phyloP scores from a whole-genome alignment of 2,329 filamentous ascomycete genomes.

The Trichoderma brevicompactum region DNA sequence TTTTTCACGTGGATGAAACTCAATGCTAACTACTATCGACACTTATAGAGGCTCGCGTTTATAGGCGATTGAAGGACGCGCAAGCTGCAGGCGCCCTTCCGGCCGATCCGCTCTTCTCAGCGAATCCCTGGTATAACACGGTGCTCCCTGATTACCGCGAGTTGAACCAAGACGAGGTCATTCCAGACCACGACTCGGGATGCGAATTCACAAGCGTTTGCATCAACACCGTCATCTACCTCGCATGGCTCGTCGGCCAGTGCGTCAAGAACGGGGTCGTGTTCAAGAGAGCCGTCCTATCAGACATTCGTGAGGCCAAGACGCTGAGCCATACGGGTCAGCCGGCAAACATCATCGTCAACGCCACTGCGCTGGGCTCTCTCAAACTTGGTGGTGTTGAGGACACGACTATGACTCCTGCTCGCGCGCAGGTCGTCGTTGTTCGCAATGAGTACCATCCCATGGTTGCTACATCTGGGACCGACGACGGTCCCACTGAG shows the following conservation, averaged over 20 bases:
- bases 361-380: constrained; percentile 81
- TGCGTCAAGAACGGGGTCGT: constrained; percentile 74
- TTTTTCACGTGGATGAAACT: not conserved
- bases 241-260: constrained; percentile 82
- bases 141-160: constrained; percentile 72
- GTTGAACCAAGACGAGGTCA: constrained; percentile 62
- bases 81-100: constrained; percentile 48
- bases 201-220: constrained; percentile 82
- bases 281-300: constrained; percentile 64
- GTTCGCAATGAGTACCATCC: constrained; percentile 76
- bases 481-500: constrained; percentile 74
- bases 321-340: constrained; percentile 55
- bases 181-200: constrained; percentile 69
- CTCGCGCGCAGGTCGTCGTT: constrained; percentile 80
- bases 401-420: constrained; percentile 74
- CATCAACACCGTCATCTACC: constrained; percentile 87
- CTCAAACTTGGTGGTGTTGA: constrained; percentile 78
- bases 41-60: constrained; percentile 52
- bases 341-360: constrained; percentile 73
- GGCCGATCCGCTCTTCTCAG: constrained; percentile 64
- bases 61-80: constrained; percentile 66
- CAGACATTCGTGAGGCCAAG: constrained; percentile 74
- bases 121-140: constrained; percentile 75
- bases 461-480: constrained; percentile 73
- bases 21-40: not conserved